Conservation (phyloP, 208 protist genomes). For the Borovskyia barvae region DNA sequence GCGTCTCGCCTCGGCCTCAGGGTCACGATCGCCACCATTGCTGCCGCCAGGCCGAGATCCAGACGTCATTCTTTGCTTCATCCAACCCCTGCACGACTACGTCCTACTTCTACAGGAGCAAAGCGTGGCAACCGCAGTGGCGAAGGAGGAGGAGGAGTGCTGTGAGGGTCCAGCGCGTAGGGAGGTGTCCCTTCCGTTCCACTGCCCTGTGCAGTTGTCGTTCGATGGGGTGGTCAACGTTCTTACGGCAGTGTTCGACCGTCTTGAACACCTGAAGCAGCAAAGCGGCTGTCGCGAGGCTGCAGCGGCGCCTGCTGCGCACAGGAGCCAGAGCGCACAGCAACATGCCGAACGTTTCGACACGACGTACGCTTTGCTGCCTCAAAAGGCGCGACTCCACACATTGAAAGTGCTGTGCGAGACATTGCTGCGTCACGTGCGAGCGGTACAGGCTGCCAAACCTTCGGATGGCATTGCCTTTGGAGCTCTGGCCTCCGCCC, state of each 20-base stretch:
- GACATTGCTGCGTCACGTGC: slow-evolving; percentile 40
- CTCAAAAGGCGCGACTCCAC: slow-evolving; percentile 82
- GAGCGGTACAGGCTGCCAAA: slow-evolving; percentile 6
- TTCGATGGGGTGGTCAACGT: slow-evolving; percentile 44
- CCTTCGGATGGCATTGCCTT: no score
- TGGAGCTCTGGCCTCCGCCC: no score
- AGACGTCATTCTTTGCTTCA: slow-evolving; percentile 29
- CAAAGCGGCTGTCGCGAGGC: slow-evolving; percentile 37
- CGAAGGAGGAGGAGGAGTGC: no score
- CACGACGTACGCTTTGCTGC: slow-evolving; percentile 34
- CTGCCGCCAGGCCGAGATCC: not conserved
- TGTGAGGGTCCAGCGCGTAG: not conserved
- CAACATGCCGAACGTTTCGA: no score
- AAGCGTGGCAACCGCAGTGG: not conserved
- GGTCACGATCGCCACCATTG: not conserved
- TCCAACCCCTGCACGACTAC: slow-evolving; percentile 42
- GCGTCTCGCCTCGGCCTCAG: not conserved
- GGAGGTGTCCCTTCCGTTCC: not conserved
- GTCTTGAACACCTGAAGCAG: slow-evolving; percentile 41
- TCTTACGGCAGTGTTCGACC: slow-evolving; percentile 29
- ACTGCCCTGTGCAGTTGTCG: slow-evolving; percentile 27
- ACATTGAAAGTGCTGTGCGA: slow-evolving; percentile 62
- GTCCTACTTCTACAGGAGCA: slow-evolving; percentile 19
- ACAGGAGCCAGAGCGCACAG: no score
- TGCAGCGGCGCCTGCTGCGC: not conserved